phyloP scores from a whole-genome alignment of 805 yeast species.

The Myxozyma neotropica region DNA sequence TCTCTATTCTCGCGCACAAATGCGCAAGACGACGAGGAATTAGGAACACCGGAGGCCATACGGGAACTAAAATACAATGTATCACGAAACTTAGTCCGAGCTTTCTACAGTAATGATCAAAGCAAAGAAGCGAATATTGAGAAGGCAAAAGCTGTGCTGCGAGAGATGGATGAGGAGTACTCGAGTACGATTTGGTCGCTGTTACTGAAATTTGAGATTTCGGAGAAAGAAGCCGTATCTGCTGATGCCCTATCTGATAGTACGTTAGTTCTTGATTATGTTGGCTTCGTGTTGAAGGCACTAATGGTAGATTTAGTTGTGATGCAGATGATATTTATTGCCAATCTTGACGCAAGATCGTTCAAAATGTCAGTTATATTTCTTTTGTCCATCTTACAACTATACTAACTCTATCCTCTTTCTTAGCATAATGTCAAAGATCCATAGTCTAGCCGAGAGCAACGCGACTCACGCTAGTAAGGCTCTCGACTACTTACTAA shows the following conservation, averaged over 20 bases:
- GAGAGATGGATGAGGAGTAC: slow-evolving; percentile 20
- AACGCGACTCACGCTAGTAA: slow-evolving; percentile 13
- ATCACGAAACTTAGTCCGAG: slow-evolving; percentile 14
- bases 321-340: slow-evolving; percentile 26
- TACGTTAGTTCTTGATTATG: neutral
- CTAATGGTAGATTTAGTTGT: slow-evolving; percentile 6
- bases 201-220: slow-evolving; percentile 15
- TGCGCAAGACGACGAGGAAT: neutral
- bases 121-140: neutral
- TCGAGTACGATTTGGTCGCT: slow-evolving; percentile 21
- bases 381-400: neutral
- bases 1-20: slow-evolving; percentile 7
- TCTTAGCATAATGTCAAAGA: slow-evolving; percentile 8
- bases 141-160: slow-evolving; percentile 16
- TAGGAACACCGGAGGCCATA: neutral
- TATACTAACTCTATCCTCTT: neutral
- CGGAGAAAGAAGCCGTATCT: slow-evolving; percentile 4
- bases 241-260: slow-evolving; percentile 17
- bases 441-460: slow-evolving; percentile 1
- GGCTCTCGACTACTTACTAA: slow-evolving; percentile 19
- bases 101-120: slow-evolving; percentile 3
- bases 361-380: slow-evolving; percentile 4
- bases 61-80: slow-evolving; percentile 15
- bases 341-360: slow-evolving; percentile 11
- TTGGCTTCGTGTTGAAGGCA: no score